Conservation (phyloP, 495 filamentous ascomycete genomes). For the Opeltia flavorubescens region DNA sequence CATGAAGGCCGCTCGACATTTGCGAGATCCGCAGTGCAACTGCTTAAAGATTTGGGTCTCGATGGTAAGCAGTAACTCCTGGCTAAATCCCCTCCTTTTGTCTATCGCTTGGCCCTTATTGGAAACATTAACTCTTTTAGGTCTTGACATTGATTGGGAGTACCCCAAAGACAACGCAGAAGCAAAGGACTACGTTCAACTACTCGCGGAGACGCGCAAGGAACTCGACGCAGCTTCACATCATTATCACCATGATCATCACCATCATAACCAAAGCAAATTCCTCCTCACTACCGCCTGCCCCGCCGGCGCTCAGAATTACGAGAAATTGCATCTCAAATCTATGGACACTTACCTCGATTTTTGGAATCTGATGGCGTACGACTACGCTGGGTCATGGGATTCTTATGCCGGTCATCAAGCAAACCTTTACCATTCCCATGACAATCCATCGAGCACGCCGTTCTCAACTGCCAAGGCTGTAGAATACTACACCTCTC, state of each 20-base stretch:
- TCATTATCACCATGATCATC: conserved; percentile 35
- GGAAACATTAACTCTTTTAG: too few relatives aligned
- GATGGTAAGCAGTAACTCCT: conserved; percentile 7
- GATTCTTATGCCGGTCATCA: conserved; percentile 54
- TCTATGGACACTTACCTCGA: conserved; percentile 67
- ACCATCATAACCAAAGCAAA: conserved; percentile 30
- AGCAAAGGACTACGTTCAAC: conserved; percentile 53
- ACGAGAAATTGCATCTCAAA: conserved; percentile 46
- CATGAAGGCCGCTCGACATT: conserved; percentile 10
- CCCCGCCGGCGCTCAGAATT: conserved; percentile 45
- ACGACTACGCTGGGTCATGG: conserved; percentile 64
- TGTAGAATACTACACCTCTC: conserved; percentile 44
- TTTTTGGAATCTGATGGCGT: conserved; percentile 69
- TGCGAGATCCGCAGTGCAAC: conserved; percentile 12
- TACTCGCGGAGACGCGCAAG: conserved; percentile 51
- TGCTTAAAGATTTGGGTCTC: conserved; percentile 14
- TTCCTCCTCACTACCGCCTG: conserved; percentile 70
- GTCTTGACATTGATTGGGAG: conserved; percentile 55
- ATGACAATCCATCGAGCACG: conserved; percentile 39
- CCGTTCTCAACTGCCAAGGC: conserved; percentile 34
- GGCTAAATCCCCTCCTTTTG: too few relatives aligned
- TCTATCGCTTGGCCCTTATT: too few relatives aligned
- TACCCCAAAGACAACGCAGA: conserved; percentile 34
- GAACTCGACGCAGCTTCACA: conserved; percentile 37
- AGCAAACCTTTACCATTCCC: conserved; percentile 53